These are phyloP conservation scores for Malus asiatica DNA, from an alignment of 306 rosid genomes.

Conservation along the genomic window DNA sequence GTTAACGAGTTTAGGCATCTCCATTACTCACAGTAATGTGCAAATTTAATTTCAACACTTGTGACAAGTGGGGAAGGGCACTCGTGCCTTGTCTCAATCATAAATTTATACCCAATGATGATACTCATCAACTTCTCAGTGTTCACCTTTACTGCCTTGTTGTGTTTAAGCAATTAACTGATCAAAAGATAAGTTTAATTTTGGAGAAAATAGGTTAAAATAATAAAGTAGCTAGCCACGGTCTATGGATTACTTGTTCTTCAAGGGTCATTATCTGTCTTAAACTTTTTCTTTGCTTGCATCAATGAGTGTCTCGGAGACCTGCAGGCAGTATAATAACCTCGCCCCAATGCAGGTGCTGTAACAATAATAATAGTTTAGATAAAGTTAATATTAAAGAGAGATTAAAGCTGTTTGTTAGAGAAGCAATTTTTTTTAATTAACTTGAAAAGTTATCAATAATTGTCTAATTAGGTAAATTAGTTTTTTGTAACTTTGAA, in stretches of 20 bases:
- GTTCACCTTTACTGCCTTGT: not conserved
- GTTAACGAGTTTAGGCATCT: no score
- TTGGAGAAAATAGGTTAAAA: not conserved
- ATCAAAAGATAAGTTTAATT: not conserved
- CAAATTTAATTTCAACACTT: no score
- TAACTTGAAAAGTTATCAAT: slow-evolving; percentile 18
- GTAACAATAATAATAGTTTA: slow-evolving; percentile 4
- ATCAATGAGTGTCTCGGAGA: slow-evolving; percentile 1
- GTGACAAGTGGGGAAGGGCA: no score
- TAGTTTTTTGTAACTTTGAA: slow-evolving; percentile 19
- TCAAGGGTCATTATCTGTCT: slow-evolving; percentile 36
- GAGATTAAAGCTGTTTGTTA: slow-evolving; percentile 8
- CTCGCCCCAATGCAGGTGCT: not conserved
- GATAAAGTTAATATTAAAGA: not conserved
- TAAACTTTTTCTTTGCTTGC: slow-evolving; percentile 7
- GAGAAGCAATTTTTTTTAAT: slow-evolving; percentile 1
- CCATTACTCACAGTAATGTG: no score
- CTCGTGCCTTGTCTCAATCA: slow-evolving; percentile 30
- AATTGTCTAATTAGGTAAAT: slow-evolving; percentile 14
- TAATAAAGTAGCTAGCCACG: not conserved
- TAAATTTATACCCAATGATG: slow-evolving; percentile 2
- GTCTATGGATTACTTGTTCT: slow-evolving; percentile 26
- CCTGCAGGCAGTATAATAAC: not conserved
- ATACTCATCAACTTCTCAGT: not conserved
- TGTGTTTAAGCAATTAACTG: not conserved